These are phyloP conservation scores for Amanita inopinata DNA, from an alignment of 768 basidiomycete species.

Conservation along the genomic window DNA sequence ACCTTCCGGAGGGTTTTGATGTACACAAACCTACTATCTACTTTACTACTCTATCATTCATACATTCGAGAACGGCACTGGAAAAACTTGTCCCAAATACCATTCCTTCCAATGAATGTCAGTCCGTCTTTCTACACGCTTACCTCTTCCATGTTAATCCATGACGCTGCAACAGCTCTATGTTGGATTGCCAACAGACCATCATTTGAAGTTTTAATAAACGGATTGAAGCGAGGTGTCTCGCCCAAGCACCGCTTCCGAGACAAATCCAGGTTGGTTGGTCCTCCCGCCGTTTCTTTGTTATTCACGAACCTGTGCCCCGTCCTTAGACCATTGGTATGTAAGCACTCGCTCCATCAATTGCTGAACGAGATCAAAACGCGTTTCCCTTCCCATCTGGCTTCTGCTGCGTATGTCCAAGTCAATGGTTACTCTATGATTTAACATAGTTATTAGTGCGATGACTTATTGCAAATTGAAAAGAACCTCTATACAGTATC, in stretches of 20 bases:
- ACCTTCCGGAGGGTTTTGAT: slow-evolving; percentile 36
- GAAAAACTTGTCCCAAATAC: slow-evolving; percentile 18
- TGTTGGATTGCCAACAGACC: slow-evolving; percentile 55
- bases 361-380: neutral
- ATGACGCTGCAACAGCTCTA: slow-evolving; percentile 38
- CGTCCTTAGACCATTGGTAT: slow-evolving; percentile 3
- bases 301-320: neutral
- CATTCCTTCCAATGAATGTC: slow-evolving; percentile 66
- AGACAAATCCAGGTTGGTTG: slow-evolving; percentile 46
- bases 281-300: neutral
- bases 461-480: slow-evolving; percentile 41
- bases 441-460: slow-evolving; percentile 6
- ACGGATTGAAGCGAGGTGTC: slow-evolving; percentile 72
- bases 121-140: slow-evolving; percentile 11
- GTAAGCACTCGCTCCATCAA: slow-evolving; percentile 5
- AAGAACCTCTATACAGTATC: slow-evolving; percentile 32
- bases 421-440: neutral
- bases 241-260: slow-evolving; percentile 59
- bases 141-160: neutral
- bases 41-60: slow-evolving; percentile 54
- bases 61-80: slow-evolving; percentile 39
- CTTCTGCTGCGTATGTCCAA: neutral
- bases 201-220: slow-evolving; percentile 60
- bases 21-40: slow-evolving; percentile 39
- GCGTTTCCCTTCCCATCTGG: neutral